Base-by-base conservation (phyloP, 1,284 basidiomycete genomes). In the Naganishia sp. region DNA sequence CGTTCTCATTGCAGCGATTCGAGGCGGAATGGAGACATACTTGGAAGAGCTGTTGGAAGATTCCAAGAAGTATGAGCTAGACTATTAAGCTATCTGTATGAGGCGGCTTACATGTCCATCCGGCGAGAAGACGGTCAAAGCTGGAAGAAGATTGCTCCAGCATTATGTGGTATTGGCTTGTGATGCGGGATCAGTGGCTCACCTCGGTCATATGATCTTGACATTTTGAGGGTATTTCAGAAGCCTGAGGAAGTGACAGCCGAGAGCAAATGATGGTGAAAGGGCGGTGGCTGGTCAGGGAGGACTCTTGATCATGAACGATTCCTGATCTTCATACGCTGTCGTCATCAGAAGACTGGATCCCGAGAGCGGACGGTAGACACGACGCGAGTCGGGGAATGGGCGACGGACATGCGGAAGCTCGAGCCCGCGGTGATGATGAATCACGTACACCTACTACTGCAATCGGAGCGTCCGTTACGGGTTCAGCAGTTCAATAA, bases 111-210 rank as follows among this genome's bases (percentile, higher is more conserved):
- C 81, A 71, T 92, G 89, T 56, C 92, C 92, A 82, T 95, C 92
- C 2, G 92, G 92, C 6, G 92, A 95, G 83, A 95, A 95, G 71
- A 95, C 91, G 49, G 92, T 94, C 57, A 95, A 86, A 79, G 80
- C 79, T 80, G 9, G 18, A 50, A 55, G 15, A 21, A 25, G 42
- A 42, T 25, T 23, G 45, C 35, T 11, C 39, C 31, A 35, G 35
- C 21, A 47, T 25, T 47, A 23, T 41, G 28, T 17, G 11, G 6
- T 10, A 13, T 42, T 15, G 7, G 25, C 45, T 32, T 21, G 1
- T 28, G 18, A 15, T 4, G 32, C 46, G 52, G 60, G 41, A 35
- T 25, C 13, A 18, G 43, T 23, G 69, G 28, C 79, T 71, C 55
- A 79, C 79, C 79, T 76, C 80, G 71, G 68, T 81, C 80, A 71